These are phyloP conservation scores for Leccinum ochraceum DNA, from an alignment of 768 basidiomycete species.

Conservation along the genomic window DNA sequence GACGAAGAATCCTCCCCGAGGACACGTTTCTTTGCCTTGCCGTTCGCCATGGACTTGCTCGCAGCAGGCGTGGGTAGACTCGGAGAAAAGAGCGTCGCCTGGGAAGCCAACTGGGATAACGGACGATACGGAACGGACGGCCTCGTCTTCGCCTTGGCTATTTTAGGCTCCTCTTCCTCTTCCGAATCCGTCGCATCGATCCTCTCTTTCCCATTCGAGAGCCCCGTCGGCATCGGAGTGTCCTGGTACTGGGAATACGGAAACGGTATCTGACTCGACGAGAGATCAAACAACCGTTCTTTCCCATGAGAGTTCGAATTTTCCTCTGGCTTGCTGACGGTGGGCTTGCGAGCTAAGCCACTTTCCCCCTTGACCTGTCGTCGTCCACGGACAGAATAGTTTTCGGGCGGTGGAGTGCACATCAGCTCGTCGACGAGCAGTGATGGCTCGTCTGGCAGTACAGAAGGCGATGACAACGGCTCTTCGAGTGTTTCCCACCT, in stretches of 20 bases:
- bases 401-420: conserved; percentile 27
- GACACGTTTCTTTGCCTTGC: conserved; percentile 27
- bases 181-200: conserved; percentile 32
- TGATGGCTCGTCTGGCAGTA: conserved; percentile 31
- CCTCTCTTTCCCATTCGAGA: conserved; percentile 37
- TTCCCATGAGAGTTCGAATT: conserved; percentile 3
- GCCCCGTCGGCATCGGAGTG: conserved; percentile 7
- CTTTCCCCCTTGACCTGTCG: conserved; percentile 16
- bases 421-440: conserved; percentile 34
- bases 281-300: conserved; percentile 48
- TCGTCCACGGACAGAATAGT: neutral
- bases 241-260: conserved; percentile 51
- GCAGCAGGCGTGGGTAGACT: conserved; percentile 35
- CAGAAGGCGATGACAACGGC: conserved; percentile 27
- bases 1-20: conserved; percentile 10
- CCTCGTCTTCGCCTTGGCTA: conserved; percentile 23
- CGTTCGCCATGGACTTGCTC: conserved; percentile 27
- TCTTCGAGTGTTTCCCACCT: conserved; percentile 35
- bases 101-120: conserved; percentile 53
- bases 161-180: conserved; percentile 9
- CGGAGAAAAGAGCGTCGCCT: conserved; percentile 35
- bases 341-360: neutral
- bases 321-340: neutral
- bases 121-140: conserved; percentile 37
- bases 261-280: conserved; percentile 53